phyloP scores from a whole-genome alignment of 1,284 basidiomycete genomes.

The Cryptococcus sp. region DNA sequence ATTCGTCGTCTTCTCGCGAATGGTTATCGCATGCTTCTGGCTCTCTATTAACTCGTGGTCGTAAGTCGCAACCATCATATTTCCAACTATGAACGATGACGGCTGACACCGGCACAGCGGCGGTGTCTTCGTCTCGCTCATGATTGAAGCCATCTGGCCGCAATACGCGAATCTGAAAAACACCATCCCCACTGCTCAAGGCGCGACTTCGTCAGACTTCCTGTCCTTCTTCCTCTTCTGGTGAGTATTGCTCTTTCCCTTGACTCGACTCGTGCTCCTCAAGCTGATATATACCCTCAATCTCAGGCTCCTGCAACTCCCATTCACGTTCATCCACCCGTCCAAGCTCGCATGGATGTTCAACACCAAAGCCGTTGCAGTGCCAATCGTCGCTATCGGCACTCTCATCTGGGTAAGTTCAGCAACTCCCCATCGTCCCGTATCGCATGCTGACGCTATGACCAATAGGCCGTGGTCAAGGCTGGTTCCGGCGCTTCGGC shows the following conservation, averaged over 20 bases:
- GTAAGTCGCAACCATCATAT: constrained; percentile 5
- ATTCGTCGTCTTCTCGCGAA: constrained; percentile 62
- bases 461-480: constrained; percentile 59
- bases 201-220: constrained; percentile 65
- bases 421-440: constrained; percentile 59
- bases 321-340: constrained; percentile 73
- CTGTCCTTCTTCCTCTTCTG: constrained; percentile 75
- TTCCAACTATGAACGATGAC: too few species aligned
- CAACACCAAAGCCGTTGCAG: constrained; percentile 64
- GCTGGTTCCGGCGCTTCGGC: constrained; percentile 67
- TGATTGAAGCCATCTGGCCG: constrained; percentile 78
- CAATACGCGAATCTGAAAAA: constrained; percentile 66
- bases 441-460: neutral
- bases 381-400: constrained; percentile 67
- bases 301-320: constrained; percentile 49
- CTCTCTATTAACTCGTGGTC: constrained; percentile 64
- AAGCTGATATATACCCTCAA: neutral
- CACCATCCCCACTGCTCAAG: constrained; percentile 60
- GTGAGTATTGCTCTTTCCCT: constrained; percentile 61
- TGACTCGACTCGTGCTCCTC: neutral
- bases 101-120: constrained; percentile 22
- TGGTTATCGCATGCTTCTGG: constrained; percentile 74
- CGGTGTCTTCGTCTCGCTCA: constrained; percentile 53
- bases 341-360: constrained; percentile 73
- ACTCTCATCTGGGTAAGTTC: constrained; percentile 66